phyloP scores from a whole-genome alignment of 805 yeast species.

The Teunomyces barrocoloradensis region DNA sequence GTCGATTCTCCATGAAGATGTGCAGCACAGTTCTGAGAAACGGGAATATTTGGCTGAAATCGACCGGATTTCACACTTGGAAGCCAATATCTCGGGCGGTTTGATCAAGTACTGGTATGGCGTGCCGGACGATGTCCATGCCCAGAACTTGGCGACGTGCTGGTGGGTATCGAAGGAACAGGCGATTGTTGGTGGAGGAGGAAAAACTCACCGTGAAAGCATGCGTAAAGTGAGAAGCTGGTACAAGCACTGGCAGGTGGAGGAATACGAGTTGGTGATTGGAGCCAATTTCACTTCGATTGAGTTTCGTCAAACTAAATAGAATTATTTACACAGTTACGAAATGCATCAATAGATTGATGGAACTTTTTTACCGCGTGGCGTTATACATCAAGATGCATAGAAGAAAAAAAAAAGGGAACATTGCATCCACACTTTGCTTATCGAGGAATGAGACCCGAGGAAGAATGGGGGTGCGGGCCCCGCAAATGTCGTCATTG shows the following conservation, averaged over 20 bases:
- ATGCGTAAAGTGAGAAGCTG: constrained; percentile 28
- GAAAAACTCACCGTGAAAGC: constrained; percentile 29
- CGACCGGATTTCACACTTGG: constrained; percentile 32
- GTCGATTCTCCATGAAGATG: constrained; percentile 26
- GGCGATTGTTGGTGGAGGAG: constrained; percentile 35
- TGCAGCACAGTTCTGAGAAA: constrained; percentile 20
- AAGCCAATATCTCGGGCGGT: constrained; percentile 37
- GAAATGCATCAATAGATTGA: no score
- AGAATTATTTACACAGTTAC: no score
- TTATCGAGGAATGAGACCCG: no score
- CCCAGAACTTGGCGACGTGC: constrained; percentile 39
- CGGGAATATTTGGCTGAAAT: constrained; percentile 24
- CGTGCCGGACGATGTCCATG: constrained; percentile 27
- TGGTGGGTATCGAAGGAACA: constrained; percentile 31
- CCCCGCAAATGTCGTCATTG: neutral
- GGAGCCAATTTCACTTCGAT: neutral
- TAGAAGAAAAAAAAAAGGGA: no score
- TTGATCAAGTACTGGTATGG: constrained; percentile 41
- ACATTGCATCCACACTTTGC: no score
- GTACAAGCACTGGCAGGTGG: constrained; percentile 36
- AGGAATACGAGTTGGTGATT: constrained; percentile 25
- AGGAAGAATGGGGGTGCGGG: no score
- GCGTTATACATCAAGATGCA: no score
- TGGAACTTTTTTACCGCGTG: no score
- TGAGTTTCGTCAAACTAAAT: neutral